Evolutionary conservation across 176 grass and related monocot genomes (phyloP).

Genomic region (Chrysopogon serrulatus): DNA sequence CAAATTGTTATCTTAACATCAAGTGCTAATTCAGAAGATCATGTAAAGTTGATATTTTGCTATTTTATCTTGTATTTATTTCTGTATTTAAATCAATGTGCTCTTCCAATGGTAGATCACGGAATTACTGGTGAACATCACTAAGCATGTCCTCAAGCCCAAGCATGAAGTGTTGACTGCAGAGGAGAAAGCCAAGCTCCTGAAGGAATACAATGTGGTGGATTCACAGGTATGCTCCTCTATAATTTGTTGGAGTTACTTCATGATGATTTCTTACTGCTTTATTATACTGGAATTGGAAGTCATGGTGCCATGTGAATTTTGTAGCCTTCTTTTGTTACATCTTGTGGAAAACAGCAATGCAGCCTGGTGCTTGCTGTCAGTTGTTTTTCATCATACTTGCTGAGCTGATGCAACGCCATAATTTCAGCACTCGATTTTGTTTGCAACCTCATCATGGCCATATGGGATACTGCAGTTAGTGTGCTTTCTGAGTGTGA

Average conservation of each 20-base stretch:
- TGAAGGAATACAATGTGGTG: slow-evolving; percentile 58
- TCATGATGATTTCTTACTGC: slow-evolving; percentile 8
- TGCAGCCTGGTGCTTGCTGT: background rate
- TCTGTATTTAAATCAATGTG: background rate
- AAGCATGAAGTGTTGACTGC: slow-evolving; percentile 62
- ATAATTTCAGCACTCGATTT: background rate
- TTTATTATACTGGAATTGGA: background rate
- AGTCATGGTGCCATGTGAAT: background rate
- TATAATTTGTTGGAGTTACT: slow-evolving; percentile 2
- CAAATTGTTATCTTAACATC: background rate
- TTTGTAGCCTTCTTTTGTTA: background rate
- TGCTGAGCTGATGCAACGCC: background rate
- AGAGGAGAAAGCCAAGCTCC: slow-evolving; percentile 66
- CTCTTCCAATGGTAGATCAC: slow-evolving; percentile 52
- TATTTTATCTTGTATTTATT: background rate
- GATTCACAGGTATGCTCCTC: slow-evolving; percentile 68
- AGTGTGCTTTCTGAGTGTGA: slow-evolving; percentile 4
- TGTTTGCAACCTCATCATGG: background rate
- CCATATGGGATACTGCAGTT: background rate
- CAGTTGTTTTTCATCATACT: background rate
- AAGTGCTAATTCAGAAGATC: background rate
- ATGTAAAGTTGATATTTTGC: background rate
- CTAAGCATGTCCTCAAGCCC: slow-evolving; percentile 81
- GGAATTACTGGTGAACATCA: slow-evolving; percentile 87
- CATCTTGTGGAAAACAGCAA: background rate